Evolutionary conservation across 495 filamentous ascomycete species (phyloP), one percentile per base, ranked within the genome.

Genomic region (Parathielavia appendiculata): DNA sequence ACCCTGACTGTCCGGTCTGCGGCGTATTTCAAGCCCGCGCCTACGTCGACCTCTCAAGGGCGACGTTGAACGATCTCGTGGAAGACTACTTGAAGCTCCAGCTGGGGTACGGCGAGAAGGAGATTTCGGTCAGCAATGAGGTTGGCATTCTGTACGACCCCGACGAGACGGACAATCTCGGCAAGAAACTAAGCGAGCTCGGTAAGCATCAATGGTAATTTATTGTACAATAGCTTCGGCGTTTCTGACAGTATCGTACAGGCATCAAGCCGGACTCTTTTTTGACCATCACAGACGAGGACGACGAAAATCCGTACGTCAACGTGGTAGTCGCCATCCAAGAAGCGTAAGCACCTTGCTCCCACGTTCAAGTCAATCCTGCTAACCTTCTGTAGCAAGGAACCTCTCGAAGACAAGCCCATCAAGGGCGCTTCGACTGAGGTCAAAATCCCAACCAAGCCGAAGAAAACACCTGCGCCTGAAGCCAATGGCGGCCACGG

Each of bases 121-220:
- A 96, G 39, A 81, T 97, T 38, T 85, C 83, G 13, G 76, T 98
- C 56, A 84, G 80, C 58, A 91, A 81, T 48, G 85, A 87, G 3
- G 70, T 77, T n/a, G 85, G 84, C 47, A 74, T 87, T 9, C 77
- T 97, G 6, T 99, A 95, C 66, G 93, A 97, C 65, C 83, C 83
- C 0, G 93, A 97, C 55, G 78, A 92, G 60, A 89, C 90, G 8
- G 91, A 95, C 59, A 93, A 97, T 60, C 74, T 97, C 1, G 66
- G 72, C 1, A 93, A 90, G 75, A 88, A 84, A 45, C 79, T 98
- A 30, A 77, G 70, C 19, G 88, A 96, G n/a, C 76, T 95, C 2
- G 91, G 89, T 66, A 76, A 30, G 38, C 20, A 20, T 55, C 2
- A 17, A n/a, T 26, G 13, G 4, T 9, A 0, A 17, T 39, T 17